Base-by-base conservation (phyloP, 2,329 filamentous ascomycete genomes). In the Alternaria viburni region DNA sequence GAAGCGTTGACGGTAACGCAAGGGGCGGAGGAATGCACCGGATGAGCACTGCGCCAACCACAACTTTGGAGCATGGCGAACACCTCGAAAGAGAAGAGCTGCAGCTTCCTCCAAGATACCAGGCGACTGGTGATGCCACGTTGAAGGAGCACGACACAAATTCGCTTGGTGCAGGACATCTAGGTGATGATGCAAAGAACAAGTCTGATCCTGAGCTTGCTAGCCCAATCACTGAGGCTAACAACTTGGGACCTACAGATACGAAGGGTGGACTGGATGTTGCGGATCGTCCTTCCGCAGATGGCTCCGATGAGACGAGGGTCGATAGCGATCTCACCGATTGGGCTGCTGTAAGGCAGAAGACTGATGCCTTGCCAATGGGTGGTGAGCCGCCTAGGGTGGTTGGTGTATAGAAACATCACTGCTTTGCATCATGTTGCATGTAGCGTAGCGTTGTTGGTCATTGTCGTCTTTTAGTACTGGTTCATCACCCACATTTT, bases 31-130 rank as follows among this genome's bases (percentile, higher is more conserved):
- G 49, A 3, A 45, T 69, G 30, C 57, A 67, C n/a, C 46, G 71
- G n/a, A 70, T 66, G 54, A 69, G 59, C 25, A 74, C 71, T 11
- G 66, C 69, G 11, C 71, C 71, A 9, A 65, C 62, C 30, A 67
- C 64, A 2, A 58, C 36, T 3, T 36, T 61, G 5, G 68, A 69
- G 43, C 60, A 57, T 23, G 30, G 46, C 13, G 36, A 60, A 21
- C 55, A 61, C 7, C 50, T 25, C 11, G 50, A 51, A 10, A 43
- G 54, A 25, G 49, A 62, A 12, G 54, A 36, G 6, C 45, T 68
- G 10, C 44, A 68, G 23, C 41, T 54, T 11, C 52, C 50, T 7
- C 36, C 23, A 8, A 26, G 52, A 19, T 60, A 47, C 17, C n/a
- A 50, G 17, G 23, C 13, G 11, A 17, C 21, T n/a, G 41, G 41